phyloP scores from a whole-genome alignment of 2,329 filamentous ascomycete genomes.

The Coniochaeta hoffmannii region DNA sequence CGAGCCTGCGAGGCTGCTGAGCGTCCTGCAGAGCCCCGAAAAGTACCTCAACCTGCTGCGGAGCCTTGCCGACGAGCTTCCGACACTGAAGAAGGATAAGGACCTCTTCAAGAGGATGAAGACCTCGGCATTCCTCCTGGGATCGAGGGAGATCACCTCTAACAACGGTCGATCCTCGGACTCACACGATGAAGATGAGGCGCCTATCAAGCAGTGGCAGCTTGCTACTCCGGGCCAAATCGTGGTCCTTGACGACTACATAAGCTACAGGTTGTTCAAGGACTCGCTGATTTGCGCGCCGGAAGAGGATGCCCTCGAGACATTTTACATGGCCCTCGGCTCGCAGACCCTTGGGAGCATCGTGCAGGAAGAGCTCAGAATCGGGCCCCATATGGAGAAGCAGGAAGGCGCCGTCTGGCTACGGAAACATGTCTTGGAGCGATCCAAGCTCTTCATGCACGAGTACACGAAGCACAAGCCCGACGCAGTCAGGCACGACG shows the following conservation, averaged over 20 bases:
- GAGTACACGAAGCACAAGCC: conserved; percentile 62
- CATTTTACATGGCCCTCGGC: conserved; percentile 77
- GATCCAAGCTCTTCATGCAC: conserved; percentile 83
- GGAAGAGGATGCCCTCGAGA: conserved; percentile 79
- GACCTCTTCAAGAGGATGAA: conserved; percentile 71
- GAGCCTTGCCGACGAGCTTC: conserved; percentile 67
- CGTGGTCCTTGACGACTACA: conserved; percentile 80
- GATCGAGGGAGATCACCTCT: conserved; percentile 63
- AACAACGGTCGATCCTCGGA: conserved; percentile 39
- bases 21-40: conserved; percentile 70
- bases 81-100: conserved; percentile 68
- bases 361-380: conserved; percentile 69
- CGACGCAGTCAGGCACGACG: conserved; percentile 77
- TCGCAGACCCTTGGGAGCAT: conserved; percentile 67
- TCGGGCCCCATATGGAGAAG: conserved; percentile 59
- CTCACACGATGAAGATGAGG: conserved; percentile 49
- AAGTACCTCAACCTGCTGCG: conserved; percentile 82
- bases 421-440: conserved; percentile 76
- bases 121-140: conserved; percentile 68
- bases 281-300: conserved; percentile 77
- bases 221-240: conserved; percentile 66
- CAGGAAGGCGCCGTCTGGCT: conserved; percentile 63
- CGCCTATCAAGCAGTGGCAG: conserved; percentile 68
- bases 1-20: conserved; percentile 75
- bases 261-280: conserved; percentile 83